Conservation (phyloP, 257 asterid species). For the Perilla frutescens region DNA sequence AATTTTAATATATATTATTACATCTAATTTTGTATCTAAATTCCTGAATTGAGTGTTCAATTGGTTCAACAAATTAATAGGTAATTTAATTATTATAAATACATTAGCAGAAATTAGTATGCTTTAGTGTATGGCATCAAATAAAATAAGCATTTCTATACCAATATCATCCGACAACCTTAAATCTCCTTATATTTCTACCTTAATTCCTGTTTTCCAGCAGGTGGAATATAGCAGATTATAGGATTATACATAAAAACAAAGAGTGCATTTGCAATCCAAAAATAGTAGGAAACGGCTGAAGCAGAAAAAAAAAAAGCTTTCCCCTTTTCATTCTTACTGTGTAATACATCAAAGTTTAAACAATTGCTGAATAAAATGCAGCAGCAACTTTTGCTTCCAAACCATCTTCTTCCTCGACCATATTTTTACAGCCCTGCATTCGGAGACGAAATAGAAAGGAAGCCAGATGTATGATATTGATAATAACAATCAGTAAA, state of each 20-base stretch:
- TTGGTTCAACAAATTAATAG: no score
- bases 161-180: neutral
- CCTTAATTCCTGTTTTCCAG: no score
- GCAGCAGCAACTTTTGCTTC: neutral
- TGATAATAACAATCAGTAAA: neutral
- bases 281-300: neutral
- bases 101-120: no score
- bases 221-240: no score
- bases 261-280: neutral
- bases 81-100: no score
- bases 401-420: constrained; percentile 8
- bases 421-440: neutral
- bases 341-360: neutral
- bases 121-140: no score
- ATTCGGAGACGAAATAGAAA: neutral
- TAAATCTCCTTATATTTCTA: neutral
- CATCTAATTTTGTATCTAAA: no score
- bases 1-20: no score
- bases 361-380: neutral
- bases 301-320: neutral
- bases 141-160: no score
- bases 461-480: neutral
- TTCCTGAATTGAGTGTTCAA: no score
- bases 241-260: no score
- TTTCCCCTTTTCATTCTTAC: neutral